phyloP scores from a whole-genome alignment of 2,329 filamentous ascomycete genomes.

The Cytospora paraplurivora region DNA sequence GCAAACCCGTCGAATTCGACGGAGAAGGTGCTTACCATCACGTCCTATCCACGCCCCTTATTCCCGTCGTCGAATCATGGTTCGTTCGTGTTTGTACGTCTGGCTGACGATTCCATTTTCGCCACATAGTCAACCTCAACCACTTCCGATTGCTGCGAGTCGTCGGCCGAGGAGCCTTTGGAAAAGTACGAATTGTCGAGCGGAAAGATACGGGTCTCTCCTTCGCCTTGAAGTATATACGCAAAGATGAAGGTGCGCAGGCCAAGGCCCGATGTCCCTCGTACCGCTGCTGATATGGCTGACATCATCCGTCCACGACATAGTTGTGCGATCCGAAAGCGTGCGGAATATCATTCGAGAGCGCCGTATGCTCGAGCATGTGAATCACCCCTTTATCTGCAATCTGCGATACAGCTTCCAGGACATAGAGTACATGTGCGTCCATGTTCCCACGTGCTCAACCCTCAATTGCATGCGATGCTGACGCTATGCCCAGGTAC shows the following conservation, averaged over 20 bases:
- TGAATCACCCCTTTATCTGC: constrained; percentile 97
- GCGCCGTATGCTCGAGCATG: constrained; percentile 94
- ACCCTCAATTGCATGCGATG: not conserved
- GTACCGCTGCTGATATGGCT: constrained; percentile 5
- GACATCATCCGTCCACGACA: constrained; percentile 30
- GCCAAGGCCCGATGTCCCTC: not conserved
- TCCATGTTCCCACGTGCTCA: constrained; percentile 24
- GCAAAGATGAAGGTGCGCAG: constrained; percentile 89
- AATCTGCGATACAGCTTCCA: constrained; percentile 99
- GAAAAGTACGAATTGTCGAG: constrained; percentile 98
- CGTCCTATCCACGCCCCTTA: not conserved
- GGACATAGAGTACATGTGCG: constrained; percentile 97
- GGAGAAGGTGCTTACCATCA: constrained; percentile 74
- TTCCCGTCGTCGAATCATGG: constrained; percentile 16
- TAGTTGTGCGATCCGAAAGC: constrained; percentile 95
- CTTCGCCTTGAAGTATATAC: constrained; percentile 97
- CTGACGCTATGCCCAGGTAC: constrained; percentile 62
- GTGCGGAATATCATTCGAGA: constrained; percentile 98
- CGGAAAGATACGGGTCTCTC: constrained; percentile 91
- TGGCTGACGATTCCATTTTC: constrained; percentile 25
- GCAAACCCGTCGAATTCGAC: constrained; percentile 88
- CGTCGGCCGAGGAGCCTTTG: constrained; percentile 96
- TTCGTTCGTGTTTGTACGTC: constrained; percentile 28
- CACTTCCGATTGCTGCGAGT: constrained; percentile 95
- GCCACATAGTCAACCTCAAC: constrained; percentile 80